Evolutionary conservation across 495 filamentous ascomycete species (phyloP).

Genomic region (Hypomontagnella submonticulosa): DNA sequence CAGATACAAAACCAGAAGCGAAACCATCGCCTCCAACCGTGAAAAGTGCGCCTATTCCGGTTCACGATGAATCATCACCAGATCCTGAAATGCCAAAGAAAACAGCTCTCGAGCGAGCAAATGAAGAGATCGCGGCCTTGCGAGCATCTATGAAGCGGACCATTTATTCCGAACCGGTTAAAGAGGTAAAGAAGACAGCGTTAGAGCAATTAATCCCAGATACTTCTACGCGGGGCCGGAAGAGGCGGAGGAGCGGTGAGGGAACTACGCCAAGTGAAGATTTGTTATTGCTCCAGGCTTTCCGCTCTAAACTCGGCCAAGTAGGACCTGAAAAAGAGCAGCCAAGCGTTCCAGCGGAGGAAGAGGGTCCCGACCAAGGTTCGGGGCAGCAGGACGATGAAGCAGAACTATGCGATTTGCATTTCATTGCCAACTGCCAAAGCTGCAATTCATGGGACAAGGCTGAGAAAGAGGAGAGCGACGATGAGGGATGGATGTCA

Average conservation of each 20-base stretch:
- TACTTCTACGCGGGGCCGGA: conserved; percentile 82
- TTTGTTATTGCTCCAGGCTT: conserved; percentile 75
- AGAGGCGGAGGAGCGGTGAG: conserved; percentile 69
- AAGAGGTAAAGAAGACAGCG: conserved; percentile 67
- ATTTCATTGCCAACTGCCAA: conserved; percentile 93
- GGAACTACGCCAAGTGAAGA: conserved; percentile 61
- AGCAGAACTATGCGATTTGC: conserved; percentile 81
- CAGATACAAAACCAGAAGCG: conserved; percentile 23
- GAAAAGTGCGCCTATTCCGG: conserved; percentile 36
- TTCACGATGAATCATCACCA: conserved; percentile 53
- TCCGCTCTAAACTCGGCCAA: conserved; percentile 79
- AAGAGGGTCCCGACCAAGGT: conserved; percentile 48
- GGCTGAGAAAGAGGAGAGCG: conserved; percentile 67
- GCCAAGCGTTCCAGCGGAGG: conserved; percentile 38
- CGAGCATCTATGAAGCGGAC: conserved; percentile 93
- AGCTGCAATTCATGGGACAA: conserved; percentile 86
- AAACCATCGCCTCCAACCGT: conserved; percentile 38
- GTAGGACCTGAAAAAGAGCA: conserved; percentile 61
- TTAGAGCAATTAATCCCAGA: conserved; percentile 83
- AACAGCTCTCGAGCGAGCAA: conserved; percentile 79
- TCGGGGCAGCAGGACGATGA: conserved; percentile 69
- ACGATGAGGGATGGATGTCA: conserved; percentile 72
- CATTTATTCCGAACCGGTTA: conserved; percentile 65
- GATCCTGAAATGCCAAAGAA: conserved; percentile 63
- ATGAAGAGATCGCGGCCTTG: conserved; percentile 89